phyloP scores from a whole-genome alignment of 148 eudicot species.

The Vaccinium corymbosum region DNA sequence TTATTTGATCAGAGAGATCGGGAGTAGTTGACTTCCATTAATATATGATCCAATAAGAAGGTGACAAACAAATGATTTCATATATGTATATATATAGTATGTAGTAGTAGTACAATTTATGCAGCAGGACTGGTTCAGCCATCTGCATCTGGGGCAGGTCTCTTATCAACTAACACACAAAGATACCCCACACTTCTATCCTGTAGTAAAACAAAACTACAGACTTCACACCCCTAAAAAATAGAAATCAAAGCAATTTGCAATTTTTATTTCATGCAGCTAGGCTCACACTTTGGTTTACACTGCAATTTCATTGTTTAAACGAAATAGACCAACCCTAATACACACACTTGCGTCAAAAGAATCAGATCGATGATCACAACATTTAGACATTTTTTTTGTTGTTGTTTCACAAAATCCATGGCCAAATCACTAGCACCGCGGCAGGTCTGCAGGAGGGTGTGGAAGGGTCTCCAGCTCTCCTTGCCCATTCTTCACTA shows the following conservation, averaged over 20 bases:
- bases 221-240: not conserved
- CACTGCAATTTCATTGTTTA: not conserved
- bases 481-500: conserved; percentile 65
- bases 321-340: conserved; percentile 2
- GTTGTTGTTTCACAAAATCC: conserved; percentile 5
- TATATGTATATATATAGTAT: not conserved
- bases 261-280: not conserved
- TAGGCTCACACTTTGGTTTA: not conserved
- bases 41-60: not conserved
- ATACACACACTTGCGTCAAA: conserved; percentile 14
- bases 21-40: not conserved
- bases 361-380: conserved; percentile 12
- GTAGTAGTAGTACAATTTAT: not conserved
- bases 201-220: not conserved
- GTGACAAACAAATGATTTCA: not conserved
- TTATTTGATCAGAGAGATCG: not conserved
- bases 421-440: conserved; percentile 33
- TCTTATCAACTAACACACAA: not conserved
- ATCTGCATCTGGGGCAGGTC: conserved; percentile 2
- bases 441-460: conserved; percentile 50
- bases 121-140: not conserved
- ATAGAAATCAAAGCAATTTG: not conserved
- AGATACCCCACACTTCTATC: not conserved
- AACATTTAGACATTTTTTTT: not conserved
- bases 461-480: conserved; percentile 45